Conservation (phyloP, 2,329 filamentous ascomycete species). For the Pseudohalonectria lignicola region DNA sequence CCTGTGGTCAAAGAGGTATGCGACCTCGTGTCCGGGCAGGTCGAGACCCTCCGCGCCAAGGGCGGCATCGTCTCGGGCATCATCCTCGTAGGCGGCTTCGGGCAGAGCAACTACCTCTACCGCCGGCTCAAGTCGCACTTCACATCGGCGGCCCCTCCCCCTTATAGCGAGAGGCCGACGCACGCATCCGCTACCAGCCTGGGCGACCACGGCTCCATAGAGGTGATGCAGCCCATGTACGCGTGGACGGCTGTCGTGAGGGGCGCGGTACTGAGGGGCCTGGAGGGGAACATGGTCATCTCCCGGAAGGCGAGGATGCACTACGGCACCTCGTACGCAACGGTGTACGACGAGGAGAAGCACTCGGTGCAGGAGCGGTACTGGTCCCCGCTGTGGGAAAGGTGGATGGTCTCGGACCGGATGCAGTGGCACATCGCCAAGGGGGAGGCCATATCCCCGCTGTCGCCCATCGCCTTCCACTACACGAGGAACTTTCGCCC, state of each 20-base stretch:
- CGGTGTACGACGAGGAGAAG: constrained; percentile 65
- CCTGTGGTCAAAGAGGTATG: constrained; percentile 63
- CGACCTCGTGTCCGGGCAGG: constrained; percentile 57
- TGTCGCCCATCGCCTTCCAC: constrained; percentile 67
- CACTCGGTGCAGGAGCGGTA: constrained; percentile 65
- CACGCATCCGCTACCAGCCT: constrained; percentile 37
- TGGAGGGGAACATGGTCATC: constrained; percentile 72
- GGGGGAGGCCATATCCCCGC: constrained; percentile 65
- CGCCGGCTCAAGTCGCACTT: constrained; percentile 61
- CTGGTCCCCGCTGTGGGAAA: constrained; percentile 70
- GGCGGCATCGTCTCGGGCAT: constrained; percentile 61
- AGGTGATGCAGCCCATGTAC: constrained; percentile 74
- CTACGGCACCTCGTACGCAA: constrained; percentile 74
- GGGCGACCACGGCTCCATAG: constrained; percentile 46
- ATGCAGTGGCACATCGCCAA: constrained; percentile 84
- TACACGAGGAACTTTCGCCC: constrained; percentile 79
- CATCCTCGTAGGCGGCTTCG: constrained; percentile 72
- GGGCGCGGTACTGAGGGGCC: constrained; percentile 62
- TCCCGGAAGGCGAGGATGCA: constrained; percentile 64
- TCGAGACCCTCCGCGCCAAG: constrained; percentile 49
- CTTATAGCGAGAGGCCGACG: constrained; percentile 60
- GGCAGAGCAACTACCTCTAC: constrained; percentile 69
- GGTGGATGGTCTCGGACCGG: constrained; percentile 73
- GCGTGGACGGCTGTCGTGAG: constrained; percentile 74
- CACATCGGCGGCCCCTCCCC: constrained; percentile 42